Base-by-base conservation (phyloP, 2,329 filamentous ascomycete genomes). In the Colletotrichum phormii region DNA sequence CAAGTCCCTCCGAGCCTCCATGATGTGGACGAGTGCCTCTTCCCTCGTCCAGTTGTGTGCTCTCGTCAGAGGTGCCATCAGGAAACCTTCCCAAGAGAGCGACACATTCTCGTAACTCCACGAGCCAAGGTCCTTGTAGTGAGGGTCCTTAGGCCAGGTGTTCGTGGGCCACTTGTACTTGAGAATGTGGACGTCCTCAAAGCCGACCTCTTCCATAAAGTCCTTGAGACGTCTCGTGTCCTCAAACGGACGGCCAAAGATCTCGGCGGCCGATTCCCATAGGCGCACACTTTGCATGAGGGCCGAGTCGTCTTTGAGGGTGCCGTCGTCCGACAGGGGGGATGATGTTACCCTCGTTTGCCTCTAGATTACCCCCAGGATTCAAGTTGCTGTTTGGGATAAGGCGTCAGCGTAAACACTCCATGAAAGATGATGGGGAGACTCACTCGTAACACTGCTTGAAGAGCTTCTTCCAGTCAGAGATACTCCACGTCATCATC, bases 301-400 rank as follows among this genome's bases (percentile, higher is more conserved):
- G 53, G 82, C 78, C 0, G 74, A 68, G 22, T 78, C 76, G 2
- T 66, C 54, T 0, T 63, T 12, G 7, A 84, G 69, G 0, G 83
- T 84, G 11, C 77, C 81, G 64, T 88, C 86, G 59, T 87, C 85
- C 37, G 81, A 84, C 13, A 76, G 77, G 0, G 0, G 82, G 76
- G 1, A 77, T 76, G 4, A 83, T 80, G 18, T 82, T 77, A 3
- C 84, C 79, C 37, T 88, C 86, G n/a, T 84, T 81, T 4, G 83
- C 77, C 55, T 86, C 84, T 1, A 85, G 55, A 78, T 81, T 86
- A 6, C 85, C 85, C 1, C 86, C 86, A 0, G 87, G 84, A 9
- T 78, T 80, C 0, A 86, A 78, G 22, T 78, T 78, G 5, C 64
- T 79, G 9, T 29, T 29, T 29, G 26, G 26, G 4, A 22, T 2